phyloP scores from a whole-genome alignment of 345 rosid genomes.

The Chamaenerion angustifolium region DNA sequence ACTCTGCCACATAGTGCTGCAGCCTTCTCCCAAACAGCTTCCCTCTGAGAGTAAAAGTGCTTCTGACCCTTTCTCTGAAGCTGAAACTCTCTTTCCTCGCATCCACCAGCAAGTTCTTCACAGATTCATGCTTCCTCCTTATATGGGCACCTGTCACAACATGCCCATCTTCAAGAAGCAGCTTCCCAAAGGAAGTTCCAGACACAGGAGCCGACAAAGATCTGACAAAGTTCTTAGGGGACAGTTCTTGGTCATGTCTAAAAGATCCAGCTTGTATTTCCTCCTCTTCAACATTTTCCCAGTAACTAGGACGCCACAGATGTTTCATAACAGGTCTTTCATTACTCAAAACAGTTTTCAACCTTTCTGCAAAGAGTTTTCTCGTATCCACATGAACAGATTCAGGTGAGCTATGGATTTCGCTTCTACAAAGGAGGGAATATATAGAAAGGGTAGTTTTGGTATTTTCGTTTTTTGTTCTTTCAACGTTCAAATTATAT shows the following conservation, averaged over 20 bases:
- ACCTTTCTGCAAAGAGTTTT: slow-evolving; percentile 44
- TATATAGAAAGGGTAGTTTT: too few relatives aligned
- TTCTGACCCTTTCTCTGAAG: slow-evolving; percentile 60
- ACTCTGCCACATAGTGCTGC: slow-evolving; percentile 41
- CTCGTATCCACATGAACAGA: slow-evolving; percentile 41
- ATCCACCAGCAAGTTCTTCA: too few relatives aligned
- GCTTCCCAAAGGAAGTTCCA: slow-evolving; percentile 80
- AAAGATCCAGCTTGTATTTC: slow-evolving; percentile 36
- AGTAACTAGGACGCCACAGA: too few relatives aligned
- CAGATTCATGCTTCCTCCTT: slow-evolving; percentile 4
- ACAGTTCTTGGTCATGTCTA: slow-evolving; percentile 32
- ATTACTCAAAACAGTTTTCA: slow-evolving; percentile 29
- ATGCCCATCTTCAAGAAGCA: too few relatives aligned
- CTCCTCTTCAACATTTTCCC: not conserved
- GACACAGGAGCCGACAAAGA: slow-evolving; percentile 83
- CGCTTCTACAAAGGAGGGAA: slow-evolving; percentile 40
- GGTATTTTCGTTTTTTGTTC: too few relatives aligned
- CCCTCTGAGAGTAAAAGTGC: slow-evolving; percentile 40
- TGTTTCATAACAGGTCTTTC: too few relatives aligned
- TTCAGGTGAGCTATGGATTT: slow-evolving; percentile 41
- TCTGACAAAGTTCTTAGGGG: slow-evolving; percentile 53
- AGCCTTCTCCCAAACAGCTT: slow-evolving; percentile 64
- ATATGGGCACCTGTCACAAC: too few relatives aligned
- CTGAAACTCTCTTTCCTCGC: slow-evolving; percentile 46
- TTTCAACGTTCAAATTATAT: too few relatives aligned